Conservation (phyloP, 306 rosid genomes). For the Calophaca sinica region DNA sequence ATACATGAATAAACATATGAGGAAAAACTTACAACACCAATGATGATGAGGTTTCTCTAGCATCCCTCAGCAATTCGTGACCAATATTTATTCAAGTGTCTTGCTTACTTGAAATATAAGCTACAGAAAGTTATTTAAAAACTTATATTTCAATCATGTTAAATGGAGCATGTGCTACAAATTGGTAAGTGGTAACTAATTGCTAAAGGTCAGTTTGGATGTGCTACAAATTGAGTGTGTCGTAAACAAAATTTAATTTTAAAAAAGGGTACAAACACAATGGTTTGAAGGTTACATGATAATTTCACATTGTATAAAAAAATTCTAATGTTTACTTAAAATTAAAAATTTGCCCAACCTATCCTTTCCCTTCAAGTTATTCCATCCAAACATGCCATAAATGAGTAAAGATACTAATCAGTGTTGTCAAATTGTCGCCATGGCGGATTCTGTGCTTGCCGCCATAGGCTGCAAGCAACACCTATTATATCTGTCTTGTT, state of each 20-base stretch:
- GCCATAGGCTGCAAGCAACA: too few relatives aligned
- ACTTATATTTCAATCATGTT: not conserved
- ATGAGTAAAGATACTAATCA: not conserved
- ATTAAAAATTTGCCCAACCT: not conserved
- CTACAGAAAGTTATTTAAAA: not conserved
- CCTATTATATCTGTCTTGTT: too few relatives aligned
- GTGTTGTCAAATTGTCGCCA: too few relatives aligned
- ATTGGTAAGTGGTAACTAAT: not conserved
- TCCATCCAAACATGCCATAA: not conserved
- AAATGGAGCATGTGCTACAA: not conserved
- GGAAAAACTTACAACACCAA: slow-evolving; percentile 18
- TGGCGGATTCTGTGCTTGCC: too few relatives aligned
- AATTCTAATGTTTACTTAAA: not conserved
- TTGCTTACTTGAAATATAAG: slow-evolving; percentile 10
- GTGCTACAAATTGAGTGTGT: not conserved
- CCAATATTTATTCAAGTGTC: not conserved
- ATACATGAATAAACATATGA: not conserved
- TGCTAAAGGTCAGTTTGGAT: not conserved
- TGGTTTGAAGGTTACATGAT: slow-evolving; percentile 20
- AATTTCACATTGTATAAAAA: not conserved
- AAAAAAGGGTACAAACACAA: not conserved
- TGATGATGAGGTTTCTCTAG: not conserved
- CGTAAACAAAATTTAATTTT: not conserved
- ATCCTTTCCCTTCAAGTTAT: not conserved
- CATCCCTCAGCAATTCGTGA: not conserved